Conservation (phyloP, 805 yeast genomes). For the Suhomyces prunicola region DNA sequence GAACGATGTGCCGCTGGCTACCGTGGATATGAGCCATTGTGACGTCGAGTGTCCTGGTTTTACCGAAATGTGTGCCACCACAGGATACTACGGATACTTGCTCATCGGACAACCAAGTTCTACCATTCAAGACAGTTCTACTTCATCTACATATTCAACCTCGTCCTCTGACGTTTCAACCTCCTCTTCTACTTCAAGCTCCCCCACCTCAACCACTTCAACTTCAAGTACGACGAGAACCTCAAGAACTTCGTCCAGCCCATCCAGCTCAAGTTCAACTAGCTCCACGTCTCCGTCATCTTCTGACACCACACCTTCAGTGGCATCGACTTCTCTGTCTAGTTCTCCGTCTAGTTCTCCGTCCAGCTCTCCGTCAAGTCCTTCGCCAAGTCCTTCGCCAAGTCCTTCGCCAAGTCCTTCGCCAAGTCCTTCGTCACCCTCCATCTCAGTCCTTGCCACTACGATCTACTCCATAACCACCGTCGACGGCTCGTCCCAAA, state of each 20-base stretch:
- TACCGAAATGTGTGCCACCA: constrained; percentile 40
- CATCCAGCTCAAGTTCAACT: constrained; percentile 6
- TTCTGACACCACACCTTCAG: constrained; percentile 3
- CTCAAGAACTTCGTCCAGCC: constrained; percentile 7
- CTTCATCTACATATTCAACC: not conserved
- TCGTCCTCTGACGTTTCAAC: not conserved
- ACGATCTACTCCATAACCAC: constrained; percentile 21
- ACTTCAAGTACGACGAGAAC: not conserved
- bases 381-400: constrained; percentile 11
- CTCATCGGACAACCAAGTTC: constrained; percentile 20
- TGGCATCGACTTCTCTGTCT: constrained; percentile 4
- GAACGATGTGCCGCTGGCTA: constrained; percentile 44
- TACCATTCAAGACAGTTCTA: not conserved
- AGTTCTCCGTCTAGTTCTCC: constrained; percentile 6
- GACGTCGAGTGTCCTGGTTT: constrained; percentile 44
- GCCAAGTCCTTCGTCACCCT: constrained; percentile 14
- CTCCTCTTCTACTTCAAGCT: not conserved
- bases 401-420: constrained; percentile 9
- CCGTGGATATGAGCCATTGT: constrained; percentile 37
- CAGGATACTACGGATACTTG: constrained; percentile 54
- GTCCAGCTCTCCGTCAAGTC: constrained; percentile 10
- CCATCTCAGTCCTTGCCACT: constrained; percentile 12
- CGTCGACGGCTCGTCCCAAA: constrained; percentile 18
- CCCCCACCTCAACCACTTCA: not conserved
- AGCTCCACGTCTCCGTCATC: constrained; percentile 19